Evolutionary conservation across 768 basidiomycete species (phyloP), one percentile per base, ranked within the genome.

Genomic region (Suillus subaureus): DNA sequence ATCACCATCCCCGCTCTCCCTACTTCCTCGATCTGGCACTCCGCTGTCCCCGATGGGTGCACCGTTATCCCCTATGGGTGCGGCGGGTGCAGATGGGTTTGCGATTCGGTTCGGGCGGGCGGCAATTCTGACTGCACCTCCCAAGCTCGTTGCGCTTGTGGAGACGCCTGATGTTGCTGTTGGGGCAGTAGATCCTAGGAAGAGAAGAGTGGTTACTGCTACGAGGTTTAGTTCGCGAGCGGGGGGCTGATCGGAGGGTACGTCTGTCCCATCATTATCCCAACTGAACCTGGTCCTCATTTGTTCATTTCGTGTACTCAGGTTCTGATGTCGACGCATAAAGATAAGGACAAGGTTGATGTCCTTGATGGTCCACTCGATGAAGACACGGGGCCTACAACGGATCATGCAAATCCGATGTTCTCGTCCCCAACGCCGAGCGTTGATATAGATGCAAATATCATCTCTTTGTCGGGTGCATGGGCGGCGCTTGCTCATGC

Each of bases 111-210:
- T 83, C 67, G 91, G 91, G 0, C 82, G 90, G 16, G 90, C 92
- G 0, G 87, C 91, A 16, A 88, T 91, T 52, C 77, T 94, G 77
- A 93, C 90, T 13, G 90, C 90, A 18, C 91, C 93, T n/a, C 94
- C 94, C 18, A 89, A 89, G 72, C 78, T 96, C 35, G 85, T 31
- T 31, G 31, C 31, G 31, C 31, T 31, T 4, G 31, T 31, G 31
- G 31, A 31, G 31, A 31, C 31, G 31, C 31, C 31, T 31, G 31
- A 31, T 31, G 31, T 31, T 31, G 31, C 31, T 31, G 31, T 31
- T 31, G 31, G 31, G 4, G 31, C 31, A 2, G 31, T 31, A 4
- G 31, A 31, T 31, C 31, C 31, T 31, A 31, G 31, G 31, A 4
- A 31, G 31, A 2, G 31, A 4, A 31, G 31, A 4, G 31, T 31